Conservation (phyloP, 352 stramenopile species). For the Phytophthora fragariae region DNA sequence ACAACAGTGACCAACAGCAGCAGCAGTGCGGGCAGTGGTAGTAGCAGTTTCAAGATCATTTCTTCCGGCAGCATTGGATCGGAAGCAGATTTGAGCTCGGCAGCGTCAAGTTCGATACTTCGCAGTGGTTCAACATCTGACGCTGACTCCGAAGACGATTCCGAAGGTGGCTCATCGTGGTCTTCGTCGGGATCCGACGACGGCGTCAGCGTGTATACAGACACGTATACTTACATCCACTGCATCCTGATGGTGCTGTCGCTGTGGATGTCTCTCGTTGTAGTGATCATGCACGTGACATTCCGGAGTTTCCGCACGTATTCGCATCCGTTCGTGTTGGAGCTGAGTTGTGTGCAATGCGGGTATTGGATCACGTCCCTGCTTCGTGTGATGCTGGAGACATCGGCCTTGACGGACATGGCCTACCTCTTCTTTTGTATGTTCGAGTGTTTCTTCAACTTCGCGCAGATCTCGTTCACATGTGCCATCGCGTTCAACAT, state of each 20-base stretch:
- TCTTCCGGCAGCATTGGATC: conserved; percentile 29
- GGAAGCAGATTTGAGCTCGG: conserved; percentile 30
- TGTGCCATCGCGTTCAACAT: conserved; percentile 84
- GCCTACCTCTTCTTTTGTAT: conserved; percentile 73
- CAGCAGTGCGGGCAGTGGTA: background rate
- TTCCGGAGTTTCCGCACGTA: conserved; percentile 82
- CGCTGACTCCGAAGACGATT: conserved; percentile 10
- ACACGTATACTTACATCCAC: conserved; percentile 73
- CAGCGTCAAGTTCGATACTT: conserved; percentile 10
- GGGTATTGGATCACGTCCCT: conserved; percentile 79
- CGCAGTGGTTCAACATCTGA: conserved; percentile 10
- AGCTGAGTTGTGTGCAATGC: conserved; percentile 72
- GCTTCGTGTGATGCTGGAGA: conserved; percentile 67
- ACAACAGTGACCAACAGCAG: conserved; percentile 22
- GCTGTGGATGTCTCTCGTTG: conserved; percentile 78
- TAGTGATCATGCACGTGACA: conserved; percentile 78
- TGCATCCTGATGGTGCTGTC: conserved; percentile 80
- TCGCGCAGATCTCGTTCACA: conserved; percentile 82
- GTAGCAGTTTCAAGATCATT: background rate
- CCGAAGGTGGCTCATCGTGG: conserved; percentile 4
- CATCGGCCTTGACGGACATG: conserved; percentile 46
- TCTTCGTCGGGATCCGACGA: conserved; percentile 9
- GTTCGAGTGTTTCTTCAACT: conserved; percentile 82
- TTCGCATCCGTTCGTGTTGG: conserved; percentile 71
- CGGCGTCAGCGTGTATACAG: conserved; percentile 28